These are phyloP conservation scores for Teratosphaeria gauchensis DNA, from an alignment of 2,329 filamentous ascomycete species.

Conservation along the genomic window DNA sequence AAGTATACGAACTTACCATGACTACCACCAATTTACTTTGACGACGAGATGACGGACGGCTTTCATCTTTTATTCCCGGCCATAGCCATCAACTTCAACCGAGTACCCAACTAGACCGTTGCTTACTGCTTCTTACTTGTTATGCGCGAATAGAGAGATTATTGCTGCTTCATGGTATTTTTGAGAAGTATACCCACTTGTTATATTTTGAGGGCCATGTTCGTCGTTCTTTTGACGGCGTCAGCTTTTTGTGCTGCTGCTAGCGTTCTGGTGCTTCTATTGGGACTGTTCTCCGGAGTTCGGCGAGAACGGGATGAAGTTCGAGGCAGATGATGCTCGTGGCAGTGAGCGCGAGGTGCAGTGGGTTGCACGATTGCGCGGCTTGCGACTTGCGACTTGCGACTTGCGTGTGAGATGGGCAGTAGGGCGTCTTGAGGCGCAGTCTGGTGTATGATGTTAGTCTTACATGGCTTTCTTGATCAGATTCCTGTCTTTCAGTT, in stretches of 20 bases:
- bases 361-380: not conserved
- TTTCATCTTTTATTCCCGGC: not conserved
- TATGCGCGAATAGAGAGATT: not conserved
- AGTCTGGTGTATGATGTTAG: not conserved
- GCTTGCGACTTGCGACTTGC: not conserved
- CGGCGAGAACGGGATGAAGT: not conserved
- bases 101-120: constrained; percentile 6
- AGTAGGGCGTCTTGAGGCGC: not conserved
- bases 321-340: not conserved
- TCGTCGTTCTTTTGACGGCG: not conserved
- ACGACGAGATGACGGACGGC: constrained; percentile 11
- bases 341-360: not conserved
- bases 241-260: not conserved
- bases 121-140: not conserved
- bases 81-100: not conserved
- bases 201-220: not conserved
- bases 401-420: not conserved
- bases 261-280: not conserved
- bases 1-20: not conserved
- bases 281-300: not conserved
- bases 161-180: not conserved
- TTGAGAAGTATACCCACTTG: constrained; percentile 3
- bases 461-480: not conserved
- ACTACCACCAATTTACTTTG: constrained; percentile 1
- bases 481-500: not conserved